Evolutionary conservation across 805 yeast genomes (phyloP).

Genomic region (Metschnikowia cerradonensis): DNA sequence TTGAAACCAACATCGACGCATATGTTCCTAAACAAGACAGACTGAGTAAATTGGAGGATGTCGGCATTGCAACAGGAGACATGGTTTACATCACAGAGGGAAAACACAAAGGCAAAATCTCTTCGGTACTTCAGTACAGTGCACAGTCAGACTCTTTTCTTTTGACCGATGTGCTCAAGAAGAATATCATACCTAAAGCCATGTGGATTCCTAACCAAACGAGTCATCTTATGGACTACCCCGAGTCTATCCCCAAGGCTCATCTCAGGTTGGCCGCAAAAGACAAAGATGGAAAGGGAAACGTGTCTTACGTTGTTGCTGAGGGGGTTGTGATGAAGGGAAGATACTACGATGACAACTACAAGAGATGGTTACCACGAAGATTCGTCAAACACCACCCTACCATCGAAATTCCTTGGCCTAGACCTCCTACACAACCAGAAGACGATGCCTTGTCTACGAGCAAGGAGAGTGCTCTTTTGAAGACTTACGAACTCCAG

Average conservation of each 20-base stretch:
- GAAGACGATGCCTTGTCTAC: conserved; percentile 63
- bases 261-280: conserved; percentile 77
- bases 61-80: conserved; percentile 72
- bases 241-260: conserved; percentile 54
- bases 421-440: conserved; percentile 52
- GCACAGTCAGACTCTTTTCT: conserved; percentile 58
- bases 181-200: conserved; percentile 64
- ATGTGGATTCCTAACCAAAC: conserved; percentile 71
- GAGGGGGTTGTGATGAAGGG: conserved; percentile 67
- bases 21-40: conserved; percentile 24
- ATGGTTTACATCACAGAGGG: conserved; percentile 72
- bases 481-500: conserved; percentile 71
- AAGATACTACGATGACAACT: conserved; percentile 67
- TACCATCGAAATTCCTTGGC: conserved; percentile 83
- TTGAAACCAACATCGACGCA: conserved; percentile 18
- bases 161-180: conserved; percentile 65
- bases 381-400: conserved; percentile 71
- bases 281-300: conserved; percentile 62
- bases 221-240: conserved; percentile 68
- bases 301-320: conserved; percentile 69
- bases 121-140: conserved; percentile 59
- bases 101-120: conserved; percentile 65
- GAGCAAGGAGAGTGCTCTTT: conserved; percentile 51
- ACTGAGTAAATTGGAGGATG: conserved; percentile 46
- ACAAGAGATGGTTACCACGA: conserved; percentile 69